Evolutionary conservation across 2,329 filamentous ascomycete genomes (phyloP).

Genomic region (Ophiocordyceps camponoti-saundersi): DNA sequence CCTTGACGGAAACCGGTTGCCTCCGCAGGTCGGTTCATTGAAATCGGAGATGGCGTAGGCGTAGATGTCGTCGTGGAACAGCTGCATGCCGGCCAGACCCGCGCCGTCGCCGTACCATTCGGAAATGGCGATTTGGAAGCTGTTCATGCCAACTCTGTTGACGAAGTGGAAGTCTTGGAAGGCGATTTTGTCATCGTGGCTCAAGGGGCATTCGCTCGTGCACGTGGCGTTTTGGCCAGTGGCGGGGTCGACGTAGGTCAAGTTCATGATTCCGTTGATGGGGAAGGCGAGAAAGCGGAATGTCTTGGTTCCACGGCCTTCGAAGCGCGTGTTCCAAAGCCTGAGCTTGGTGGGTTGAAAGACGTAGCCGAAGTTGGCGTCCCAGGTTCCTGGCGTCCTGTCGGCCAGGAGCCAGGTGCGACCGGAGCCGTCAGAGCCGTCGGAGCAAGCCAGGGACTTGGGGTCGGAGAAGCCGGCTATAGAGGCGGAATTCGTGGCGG

Average conservation of each 20-base stretch:
- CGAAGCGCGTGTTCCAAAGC: slow-evolving; percentile 70
- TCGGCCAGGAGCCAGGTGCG: slow-evolving; percentile 67
- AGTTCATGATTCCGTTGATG: slow-evolving; percentile 84
- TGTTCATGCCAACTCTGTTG: slow-evolving; percentile 73
- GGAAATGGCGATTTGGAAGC: slow-evolving; percentile 70
- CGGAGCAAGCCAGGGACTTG: slow-evolving; percentile 63
- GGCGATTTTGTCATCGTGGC: slow-evolving; percentile 42
- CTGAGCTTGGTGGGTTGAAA: slow-evolving; percentile 78
- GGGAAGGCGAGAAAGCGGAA: slow-evolving; percentile 78
- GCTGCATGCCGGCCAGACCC: slow-evolving; percentile 69
- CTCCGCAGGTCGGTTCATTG: slow-evolving; percentile 74
- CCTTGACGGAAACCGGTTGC: slow-evolving; percentile 40
- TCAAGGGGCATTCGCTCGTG: slow-evolving; percentile 72
- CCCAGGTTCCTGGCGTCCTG: slow-evolving; percentile 62
- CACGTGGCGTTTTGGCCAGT: slow-evolving; percentile 55
- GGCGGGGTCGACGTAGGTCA: slow-evolving; percentile 69
- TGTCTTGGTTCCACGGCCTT: slow-evolving; percentile 73
- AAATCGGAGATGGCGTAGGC: slow-evolving; percentile 73
- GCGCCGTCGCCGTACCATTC: slow-evolving; percentile 77
- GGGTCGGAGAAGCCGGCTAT: slow-evolving; percentile 56
- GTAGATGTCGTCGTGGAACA: slow-evolving; percentile 74
- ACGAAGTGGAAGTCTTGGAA: slow-evolving; percentile 90
- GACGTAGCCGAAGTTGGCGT: slow-evolving; percentile 64
- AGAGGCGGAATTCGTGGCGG: slow-evolving; percentile 43
- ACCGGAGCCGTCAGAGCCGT: slow-evolving; percentile 48